Percentiles rank a stretch among this genome's conserved stretches.
Conservation (phyloP, 2,329 filamentous ascomycete species). For the Beauveria asiatica region DNA sequence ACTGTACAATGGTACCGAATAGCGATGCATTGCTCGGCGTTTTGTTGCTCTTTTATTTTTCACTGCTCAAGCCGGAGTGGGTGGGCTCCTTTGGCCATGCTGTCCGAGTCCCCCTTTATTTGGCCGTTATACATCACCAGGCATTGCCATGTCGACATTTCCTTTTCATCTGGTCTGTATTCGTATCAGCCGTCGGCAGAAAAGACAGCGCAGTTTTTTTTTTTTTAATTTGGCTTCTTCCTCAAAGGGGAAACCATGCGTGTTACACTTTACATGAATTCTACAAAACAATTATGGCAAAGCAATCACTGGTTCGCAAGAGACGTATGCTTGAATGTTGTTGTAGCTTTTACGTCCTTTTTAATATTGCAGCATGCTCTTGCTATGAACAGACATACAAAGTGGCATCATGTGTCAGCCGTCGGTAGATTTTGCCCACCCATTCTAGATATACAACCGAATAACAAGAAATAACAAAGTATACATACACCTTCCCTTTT, state of each 20-base stretch:
- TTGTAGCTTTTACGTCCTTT: not conserved
- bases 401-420: too few relatives aligned
- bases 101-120: not conserved
- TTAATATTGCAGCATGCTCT: not conserved
- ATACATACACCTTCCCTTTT: constrained; percentile 9
- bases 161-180: not conserved
- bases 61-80: not conserved
- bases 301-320: not conserved
- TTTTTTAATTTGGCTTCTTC: not conserved
- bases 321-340: too few relatives aligned
- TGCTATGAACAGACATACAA: not conserved
- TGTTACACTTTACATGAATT: not conserved
- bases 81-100: not conserved
- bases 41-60: constrained; percentile 15
- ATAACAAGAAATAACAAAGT: not conserved
- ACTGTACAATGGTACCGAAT: constrained; percentile 14
- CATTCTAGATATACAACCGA: not conserved
- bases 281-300: not conserved
- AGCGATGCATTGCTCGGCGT: constrained; percentile 29
- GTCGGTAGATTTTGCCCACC: not conserved
- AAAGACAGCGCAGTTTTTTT: not conserved
- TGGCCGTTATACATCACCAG: not conserved
- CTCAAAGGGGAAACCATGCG: not conserved
- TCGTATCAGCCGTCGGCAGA: not conserved
- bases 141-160: not conserved